Conservation (phyloP, 331 rosid genomes). For the Malus hybrid region DNA sequence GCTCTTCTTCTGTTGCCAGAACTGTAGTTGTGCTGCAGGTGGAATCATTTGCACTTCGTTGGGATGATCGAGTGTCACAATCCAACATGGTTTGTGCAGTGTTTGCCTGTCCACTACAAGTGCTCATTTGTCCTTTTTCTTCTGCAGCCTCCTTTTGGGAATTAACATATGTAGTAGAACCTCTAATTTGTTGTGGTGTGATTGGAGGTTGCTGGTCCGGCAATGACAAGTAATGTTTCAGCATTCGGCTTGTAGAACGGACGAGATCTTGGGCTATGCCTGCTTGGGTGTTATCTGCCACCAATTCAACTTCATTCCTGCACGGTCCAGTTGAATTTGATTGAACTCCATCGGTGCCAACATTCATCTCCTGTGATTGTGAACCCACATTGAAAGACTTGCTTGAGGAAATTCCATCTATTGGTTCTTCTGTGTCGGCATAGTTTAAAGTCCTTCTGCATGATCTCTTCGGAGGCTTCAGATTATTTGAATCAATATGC, state of each 20-base stretch:
- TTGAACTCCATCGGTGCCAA: not conserved
- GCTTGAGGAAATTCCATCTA: conserved; percentile 28
- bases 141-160: conserved; percentile 13
- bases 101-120: conserved; percentile 20
- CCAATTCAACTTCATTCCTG: conserved; percentile 13
- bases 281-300: conserved; percentile 22
- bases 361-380: not conserved
- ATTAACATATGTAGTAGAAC: conserved; percentile 5
- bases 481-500: conserved; percentile 13
- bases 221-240: conserved; percentile 12
- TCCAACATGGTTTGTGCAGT: conserved; percentile 3
- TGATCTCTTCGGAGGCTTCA: conserved; percentile 26
- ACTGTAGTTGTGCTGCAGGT: too few species aligned
- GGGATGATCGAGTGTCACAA: conserved; percentile 3
- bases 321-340: conserved; percentile 15
- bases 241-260: conserved; percentile 24
- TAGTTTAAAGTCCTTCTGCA: conserved; percentile 55
- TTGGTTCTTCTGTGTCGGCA: conserved; percentile 23
- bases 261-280: conserved; percentile 19
- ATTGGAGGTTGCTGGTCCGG: conserved; percentile 23
- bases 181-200: conserved; percentile 4
- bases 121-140: conserved; percentile 19
- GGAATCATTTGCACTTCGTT: conserved; percentile 7
- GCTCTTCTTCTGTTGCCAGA: conserved; percentile 2
- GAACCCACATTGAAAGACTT: conserved; percentile 7